These are phyloP conservation scores for Hanseniaspora osmophila DNA, from an alignment of 805 yeast species.

Conservation along the genomic window DNA sequence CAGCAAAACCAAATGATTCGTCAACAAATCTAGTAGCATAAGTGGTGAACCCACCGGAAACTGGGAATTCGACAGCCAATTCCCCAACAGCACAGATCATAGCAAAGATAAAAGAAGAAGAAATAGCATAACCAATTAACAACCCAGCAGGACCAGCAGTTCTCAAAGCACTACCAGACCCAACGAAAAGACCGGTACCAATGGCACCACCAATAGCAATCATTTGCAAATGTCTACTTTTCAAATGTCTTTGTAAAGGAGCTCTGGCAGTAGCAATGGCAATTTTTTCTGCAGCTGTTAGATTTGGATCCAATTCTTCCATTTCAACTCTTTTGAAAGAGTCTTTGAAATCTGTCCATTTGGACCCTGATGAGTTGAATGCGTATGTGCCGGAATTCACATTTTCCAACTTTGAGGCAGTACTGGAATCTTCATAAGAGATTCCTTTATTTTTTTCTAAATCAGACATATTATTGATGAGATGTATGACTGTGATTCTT, in stretches of 20 bases:
- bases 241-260: slow-evolving; percentile 42
- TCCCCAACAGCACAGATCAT: slow-evolving; percentile 53
- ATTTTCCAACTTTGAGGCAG: no score
- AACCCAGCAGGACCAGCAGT: slow-evolving; percentile 59
- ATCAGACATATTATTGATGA: no score
- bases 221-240: slow-evolving; percentile 45
- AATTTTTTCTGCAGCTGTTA: slow-evolving; percentile 31
- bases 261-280: slow-evolving; percentile 35
- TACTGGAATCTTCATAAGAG: no score
- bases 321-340: slow-evolving; percentile 31
- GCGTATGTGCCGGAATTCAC: slow-evolving; percentile 12
- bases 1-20: slow-evolving; percentile 48
- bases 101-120: slow-evolving; percentile 41
- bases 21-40: slow-evolving; percentile 47
- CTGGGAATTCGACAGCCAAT: slow-evolving; percentile 44
- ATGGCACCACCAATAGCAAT: slow-evolving; percentile 60
- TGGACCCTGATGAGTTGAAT: slow-evolving; percentile 14
- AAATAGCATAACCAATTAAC: slow-evolving; percentile 37
- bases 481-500: no score
- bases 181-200: slow-evolving; percentile 66
- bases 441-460: no score
- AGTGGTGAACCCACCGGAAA: slow-evolving; percentile 52
- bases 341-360: slow-evolving; percentile 33
- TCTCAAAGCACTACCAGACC: slow-evolving; percentile 47
- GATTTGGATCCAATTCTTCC: slow-evolving; percentile 26